Base-by-base conservation (phyloP, 164 flowering plant species). In the Chloranthus sessilifolius region DNA sequence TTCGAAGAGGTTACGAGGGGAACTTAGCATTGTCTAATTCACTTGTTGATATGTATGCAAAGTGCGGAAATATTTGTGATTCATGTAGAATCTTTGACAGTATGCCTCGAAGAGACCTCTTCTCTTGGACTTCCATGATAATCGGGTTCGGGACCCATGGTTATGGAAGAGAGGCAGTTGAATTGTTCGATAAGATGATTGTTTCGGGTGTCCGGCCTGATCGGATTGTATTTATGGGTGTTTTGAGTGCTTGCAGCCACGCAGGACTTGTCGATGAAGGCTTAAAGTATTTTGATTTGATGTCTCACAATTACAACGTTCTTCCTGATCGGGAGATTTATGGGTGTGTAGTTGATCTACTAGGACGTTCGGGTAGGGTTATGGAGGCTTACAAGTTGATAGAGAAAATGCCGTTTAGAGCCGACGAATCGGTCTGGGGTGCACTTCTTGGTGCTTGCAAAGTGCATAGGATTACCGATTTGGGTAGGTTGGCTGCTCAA, bases 81-180 rank as follows among this genome's bases (percentile, higher is more conserved):
- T 71, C 96, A 0, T 19, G 58, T 6, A 70, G 59, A 50, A 52
- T 80, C 15, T 91, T 88, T 50, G 53, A 43, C 37, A 70, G 67
- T 34, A 72, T 85, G 77, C 26, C 65, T 39, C 20, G 1, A 6
- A 76, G 67, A 58, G 66, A 80, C 66, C 57, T 91, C 53, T 69
- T 80, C 10, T 70, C 95, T 36, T 91, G 98, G 98, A 91, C 98
- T 46, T 72, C 96, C 2, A 85, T 88, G 96, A 74, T 83, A 79
- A 70, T 80, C 47, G 98, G 81, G n/a, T 83, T 78, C 64, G 98
- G 96, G 5, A 66, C 73, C 30, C 98, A 91, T 65, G 98, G 98
- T 9, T 70, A 65, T 58, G 96, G 95, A 51, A 60, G 55, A 37
- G 88, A 81, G 60, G 92, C 89, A 19, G 69, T 85, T 28, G 64